phyloP scores from a whole-genome alignment of 2,329 filamentous ascomycete genomes.

The Cladophialophora yegresii region DNA sequence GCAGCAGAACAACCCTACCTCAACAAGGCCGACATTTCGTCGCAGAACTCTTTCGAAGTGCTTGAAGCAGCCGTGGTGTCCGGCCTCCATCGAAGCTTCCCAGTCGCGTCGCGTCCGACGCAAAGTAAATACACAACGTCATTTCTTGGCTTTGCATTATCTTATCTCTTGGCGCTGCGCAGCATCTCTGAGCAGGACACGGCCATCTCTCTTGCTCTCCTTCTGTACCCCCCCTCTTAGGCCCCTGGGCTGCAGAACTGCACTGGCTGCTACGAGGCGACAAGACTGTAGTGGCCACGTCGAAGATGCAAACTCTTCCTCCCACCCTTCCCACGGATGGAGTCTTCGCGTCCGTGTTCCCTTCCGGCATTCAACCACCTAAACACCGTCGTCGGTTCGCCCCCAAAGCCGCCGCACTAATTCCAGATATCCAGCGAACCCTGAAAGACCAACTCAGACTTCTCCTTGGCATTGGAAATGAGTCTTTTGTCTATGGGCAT shows the following conservation, averaged over 20 bases:
- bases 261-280: not conserved
- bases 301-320: slow-evolving; percentile 12
- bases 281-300: slow-evolving; percentile 4
- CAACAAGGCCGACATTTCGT: too few relatives aligned
- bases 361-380: slow-evolving; percentile 23
- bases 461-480: slow-evolving; percentile 30
- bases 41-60: too few relatives aligned
- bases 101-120: not conserved
- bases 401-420: slow-evolving; percentile 1
- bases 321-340: not conserved
- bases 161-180: not conserved
- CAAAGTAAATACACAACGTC: not conserved
- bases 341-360: slow-evolving; percentile 30
- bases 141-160: not conserved
- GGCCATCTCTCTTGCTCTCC: too few relatives aligned
- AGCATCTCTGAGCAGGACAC: not conserved
- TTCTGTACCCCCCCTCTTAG: not conserved
- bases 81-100: not conserved
- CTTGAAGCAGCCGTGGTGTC: too few relatives aligned
- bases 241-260: not conserved
- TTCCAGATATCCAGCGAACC: slow-evolving; percentile 20
- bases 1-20: too few relatives aligned
- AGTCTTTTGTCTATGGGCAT: slow-evolving; percentile 24
- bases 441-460: slow-evolving; percentile 18
- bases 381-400: slow-evolving; percentile 22